These are phyloP conservation scores for Chaetomium cochliodes DNA, from an alignment of 495 filamentous ascomycete genomes.

Conservation along the genomic window DNA sequence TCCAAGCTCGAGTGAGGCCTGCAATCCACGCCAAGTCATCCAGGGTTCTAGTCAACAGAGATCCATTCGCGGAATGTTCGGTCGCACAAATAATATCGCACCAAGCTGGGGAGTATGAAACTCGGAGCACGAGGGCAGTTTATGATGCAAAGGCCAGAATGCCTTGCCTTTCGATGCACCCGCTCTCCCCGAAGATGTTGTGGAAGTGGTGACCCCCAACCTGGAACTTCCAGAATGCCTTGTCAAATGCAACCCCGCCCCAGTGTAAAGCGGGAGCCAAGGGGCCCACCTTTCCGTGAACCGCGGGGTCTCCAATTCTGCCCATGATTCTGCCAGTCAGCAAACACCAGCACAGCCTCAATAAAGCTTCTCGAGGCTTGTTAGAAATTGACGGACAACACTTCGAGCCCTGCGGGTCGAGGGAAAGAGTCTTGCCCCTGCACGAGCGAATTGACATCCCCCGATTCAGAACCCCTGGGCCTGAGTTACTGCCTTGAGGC, in stretches of 20 bases:
- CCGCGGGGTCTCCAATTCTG: slow-evolving; percentile 17
- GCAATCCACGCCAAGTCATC: neutral
- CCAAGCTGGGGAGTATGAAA: slow-evolving; percentile 14
- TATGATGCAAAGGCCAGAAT: neutral
- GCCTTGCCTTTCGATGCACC: slow-evolving; percentile 13
- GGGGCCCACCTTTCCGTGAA: neutral
- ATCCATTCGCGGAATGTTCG: neutral
- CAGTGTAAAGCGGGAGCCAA: slow-evolving; percentile 7
- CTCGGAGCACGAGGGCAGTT: neutral
- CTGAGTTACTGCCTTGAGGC: slow-evolving; percentile 24
- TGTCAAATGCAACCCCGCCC: slow-evolving; percentile 12
- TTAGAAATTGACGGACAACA: neutral
- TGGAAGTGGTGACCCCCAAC: slow-evolving; percentile 13
- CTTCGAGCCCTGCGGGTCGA: neutral
- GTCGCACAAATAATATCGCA: slow-evolving; percentile 1
- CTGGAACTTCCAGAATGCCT: slow-evolving; percentile 18
- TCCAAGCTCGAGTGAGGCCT: neutral
- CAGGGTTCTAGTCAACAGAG: neutral
- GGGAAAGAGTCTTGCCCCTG: neutral
- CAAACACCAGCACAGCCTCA: slow-evolving; percentile 22
- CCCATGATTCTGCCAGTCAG: slow-evolving; percentile 21
- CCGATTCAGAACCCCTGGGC: neutral
- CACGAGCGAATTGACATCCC: neutral
- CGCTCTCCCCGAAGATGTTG: neutral
- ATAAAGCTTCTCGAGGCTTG: slow-evolving; percentile 7